phyloP scores from a whole-genome alignment of 1,139 yeast species.

The Sugiyamaella grinbergsii region DNA sequence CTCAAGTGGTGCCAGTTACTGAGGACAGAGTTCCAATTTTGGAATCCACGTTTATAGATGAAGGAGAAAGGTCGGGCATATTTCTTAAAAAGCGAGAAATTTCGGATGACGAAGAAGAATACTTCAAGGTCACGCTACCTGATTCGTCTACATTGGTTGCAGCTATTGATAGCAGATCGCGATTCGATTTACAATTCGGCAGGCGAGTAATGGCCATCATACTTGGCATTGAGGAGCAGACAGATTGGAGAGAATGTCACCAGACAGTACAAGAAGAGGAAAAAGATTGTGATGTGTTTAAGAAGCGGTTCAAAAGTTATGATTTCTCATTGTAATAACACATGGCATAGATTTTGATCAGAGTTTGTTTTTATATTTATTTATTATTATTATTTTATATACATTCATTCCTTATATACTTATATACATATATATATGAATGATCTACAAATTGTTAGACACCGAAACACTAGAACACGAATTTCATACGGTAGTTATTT shows the following conservation, averaged over 20 bases:
- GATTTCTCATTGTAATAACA: constrained; percentile 44
- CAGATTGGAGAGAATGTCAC: constrained; percentile 74
- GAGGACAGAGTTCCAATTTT: constrained; percentile 23
- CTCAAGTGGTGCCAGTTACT: constrained; percentile 41
- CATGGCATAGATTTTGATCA: too few relatives aligned
- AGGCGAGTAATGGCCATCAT: constrained; percentile 70
- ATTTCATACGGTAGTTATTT: too few relatives aligned
- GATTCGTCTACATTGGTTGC: constrained; percentile 26
- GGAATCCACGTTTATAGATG: constrained; percentile 29
- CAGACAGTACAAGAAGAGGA: constrained; percentile 62
- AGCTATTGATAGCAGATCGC: constrained; percentile 18
- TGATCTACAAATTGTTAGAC: too few relatives aligned
- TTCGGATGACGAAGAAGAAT: constrained; percentile 26
- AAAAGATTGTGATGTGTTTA: constrained; percentile 60
- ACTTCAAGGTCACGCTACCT: constrained; percentile 29
- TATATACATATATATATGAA: too few relatives aligned
- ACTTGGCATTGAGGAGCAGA: constrained; percentile 51
- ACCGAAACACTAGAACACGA: too few relatives aligned
- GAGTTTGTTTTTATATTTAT: too few relatives aligned
- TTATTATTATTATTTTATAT: too few relatives aligned
- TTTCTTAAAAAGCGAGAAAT: constrained; percentile 14
- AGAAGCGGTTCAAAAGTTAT: constrained; percentile 49
- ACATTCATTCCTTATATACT: too few relatives aligned
- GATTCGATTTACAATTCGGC: constrained; percentile 74
- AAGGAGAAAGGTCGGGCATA: constrained; percentile 22